Conservation (phyloP, 1,284 basidiomycete genomes). For the Phenoliferia sp. region DNA sequence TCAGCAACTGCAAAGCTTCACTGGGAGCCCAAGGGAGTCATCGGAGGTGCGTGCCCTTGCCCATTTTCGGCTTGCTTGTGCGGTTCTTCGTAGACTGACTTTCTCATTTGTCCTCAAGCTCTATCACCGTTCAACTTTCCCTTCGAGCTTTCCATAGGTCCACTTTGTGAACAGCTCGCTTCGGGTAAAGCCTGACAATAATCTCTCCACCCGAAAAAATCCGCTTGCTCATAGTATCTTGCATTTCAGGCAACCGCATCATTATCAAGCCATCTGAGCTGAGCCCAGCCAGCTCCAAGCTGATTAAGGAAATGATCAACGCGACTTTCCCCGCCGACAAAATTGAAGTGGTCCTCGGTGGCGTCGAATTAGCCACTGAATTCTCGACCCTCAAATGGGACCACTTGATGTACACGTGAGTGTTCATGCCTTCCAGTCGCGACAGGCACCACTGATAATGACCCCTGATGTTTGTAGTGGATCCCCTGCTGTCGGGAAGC, state of each 20-base stretch:
- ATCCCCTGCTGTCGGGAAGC: constrained; percentile 38
- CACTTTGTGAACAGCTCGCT: neutral
- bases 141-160: neutral
- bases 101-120: too few relatives aligned
- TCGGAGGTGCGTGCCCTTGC: too few relatives aligned
- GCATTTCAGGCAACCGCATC: neutral
- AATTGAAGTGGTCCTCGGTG: constrained; percentile 42
- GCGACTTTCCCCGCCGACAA: neutral
- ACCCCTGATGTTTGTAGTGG: neutral
- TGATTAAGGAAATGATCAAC: neutral
- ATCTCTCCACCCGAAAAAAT: too few relatives aligned
- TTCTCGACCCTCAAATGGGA: constrained; percentile 43
- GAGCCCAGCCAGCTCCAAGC: neutral
- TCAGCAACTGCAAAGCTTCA: neutral
- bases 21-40: neutral
- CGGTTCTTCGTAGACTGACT: too few relatives aligned
- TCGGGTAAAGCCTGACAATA: too few relatives aligned
- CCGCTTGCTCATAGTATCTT: too few relatives aligned
- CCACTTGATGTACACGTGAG: constrained; percentile 44
- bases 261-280: neutral
- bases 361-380: constrained; percentile 39
- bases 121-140: neutral
- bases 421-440: neutral
- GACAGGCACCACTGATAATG: neutral
- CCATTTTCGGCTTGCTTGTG: too few relatives aligned